phyloP scores from a whole-genome alignment of 495 filamentous ascomycete species.

The Aspergillus saccharolyticus region DNA sequence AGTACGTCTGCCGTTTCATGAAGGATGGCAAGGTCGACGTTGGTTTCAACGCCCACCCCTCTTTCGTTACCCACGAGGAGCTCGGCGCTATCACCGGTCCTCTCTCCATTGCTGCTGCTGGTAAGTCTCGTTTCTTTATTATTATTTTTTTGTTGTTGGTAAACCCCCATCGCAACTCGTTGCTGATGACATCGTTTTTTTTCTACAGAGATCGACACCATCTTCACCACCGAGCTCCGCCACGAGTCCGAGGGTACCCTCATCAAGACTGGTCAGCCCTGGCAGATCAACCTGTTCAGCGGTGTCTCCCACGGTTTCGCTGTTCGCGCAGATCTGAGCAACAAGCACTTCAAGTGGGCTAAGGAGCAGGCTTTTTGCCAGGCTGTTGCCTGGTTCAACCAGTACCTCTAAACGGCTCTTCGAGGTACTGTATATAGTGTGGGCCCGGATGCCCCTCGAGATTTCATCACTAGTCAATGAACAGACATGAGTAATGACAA shows the following conservation, averaged over 20 bases:
- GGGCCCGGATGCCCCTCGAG: background rate
- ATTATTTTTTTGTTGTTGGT: too few relatives aligned
- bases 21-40: constrained; percentile 51
- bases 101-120: constrained; percentile 68
- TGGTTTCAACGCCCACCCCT: constrained; percentile 73
- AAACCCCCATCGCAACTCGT: background rate
- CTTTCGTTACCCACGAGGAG: constrained; percentile 72
- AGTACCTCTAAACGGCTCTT: constrained; percentile 44
- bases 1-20: constrained; percentile 43
- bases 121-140: too few relatives aligned
- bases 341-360: constrained; percentile 61
- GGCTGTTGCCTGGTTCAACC: constrained; percentile 74
- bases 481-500: constrained; percentile 6
- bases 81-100: constrained; percentile 65
- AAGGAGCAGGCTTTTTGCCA: constrained; percentile 85
- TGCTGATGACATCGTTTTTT: constrained; percentile 11
- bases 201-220: constrained; percentile 62
- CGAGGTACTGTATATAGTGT: background rate
- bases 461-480: constrained; percentile 5
- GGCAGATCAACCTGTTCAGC: constrained; percentile 77
- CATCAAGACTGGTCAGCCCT: constrained; percentile 57
- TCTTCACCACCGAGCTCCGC: constrained; percentile 74
- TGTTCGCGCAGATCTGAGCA: constrained; percentile 60
- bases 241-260: constrained; percentile 57
- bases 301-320: constrained; percentile 76